Base-by-base conservation (phyloP, 768 basidiomycete species). In the Amanita brunnescens region DNA sequence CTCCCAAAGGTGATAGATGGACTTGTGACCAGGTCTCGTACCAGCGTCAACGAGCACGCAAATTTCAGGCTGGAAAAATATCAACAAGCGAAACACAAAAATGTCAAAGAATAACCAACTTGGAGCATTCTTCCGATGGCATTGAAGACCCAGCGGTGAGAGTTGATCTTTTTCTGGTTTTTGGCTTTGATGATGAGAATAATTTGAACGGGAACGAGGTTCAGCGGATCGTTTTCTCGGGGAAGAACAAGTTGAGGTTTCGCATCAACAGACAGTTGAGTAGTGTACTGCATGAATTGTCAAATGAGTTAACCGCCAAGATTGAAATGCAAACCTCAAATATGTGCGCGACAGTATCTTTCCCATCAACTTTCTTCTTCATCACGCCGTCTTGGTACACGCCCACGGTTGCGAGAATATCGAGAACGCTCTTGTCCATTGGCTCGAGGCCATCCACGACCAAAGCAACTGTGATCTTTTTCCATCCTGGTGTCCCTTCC, bases 101-200 rank as follows among this genome's bases (percentile, higher is more conserved):
- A 21, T 63, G 5, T 23, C 12, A 14, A 5, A 34, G 13, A 6
- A 9, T 34, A 12, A 58, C 71, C 38, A 55, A 85, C 89, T 58
- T 89, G 77, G 32, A 94, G 68, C 58, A 85, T 84, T 60, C 74
- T 80, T 3, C 91, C 91, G 47, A 97, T 86, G 21, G 90, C 93
- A 58, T 97, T 94, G 76, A 97, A 94, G 26, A 95, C 73, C 93
- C 93, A 95, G 37, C 92, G 83, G 67, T 94, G 92, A 49, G 89
- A 91, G 62, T 92, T 92, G 68, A 92, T 93, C 73, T 95, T 94
- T 75, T 93, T 94, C 64, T 88, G 83, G 69, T 95, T 95, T 71
- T 94, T 87, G 8, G 90, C 90, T 67, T 95, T 96, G 59, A 95
- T 69, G 52, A 92, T 81, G 49, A 95, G 77, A 53, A 95, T 93